These are phyloP conservation scores for Petunia axillaris DNA, from an alignment of 257 asterid species.

Conservation along the genomic window DNA sequence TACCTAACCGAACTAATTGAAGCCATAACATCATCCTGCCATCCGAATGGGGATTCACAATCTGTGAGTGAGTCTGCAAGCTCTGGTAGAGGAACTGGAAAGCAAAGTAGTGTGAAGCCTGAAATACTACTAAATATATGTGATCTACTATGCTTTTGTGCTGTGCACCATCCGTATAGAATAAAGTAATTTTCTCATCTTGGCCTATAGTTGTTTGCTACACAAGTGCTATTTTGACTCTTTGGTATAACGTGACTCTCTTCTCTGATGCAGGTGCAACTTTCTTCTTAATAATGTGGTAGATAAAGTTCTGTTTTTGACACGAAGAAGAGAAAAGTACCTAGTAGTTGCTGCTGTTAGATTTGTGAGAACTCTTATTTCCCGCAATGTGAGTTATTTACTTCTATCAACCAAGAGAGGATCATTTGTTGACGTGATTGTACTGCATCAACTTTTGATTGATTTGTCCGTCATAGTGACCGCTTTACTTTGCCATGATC, in stretches of 20 bases:
- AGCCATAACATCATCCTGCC: slow-evolving; percentile 76
- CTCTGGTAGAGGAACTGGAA: slow-evolving; percentile 50
- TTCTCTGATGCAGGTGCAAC: slow-evolving; percentile 65
- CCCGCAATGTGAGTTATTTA: slow-evolving; percentile 80
- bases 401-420: slow-evolving; percentile 6
- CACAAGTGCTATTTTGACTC: slow-evolving; percentile 3
- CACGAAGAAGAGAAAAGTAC: slow-evolving; percentile 86
- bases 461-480: neutral
- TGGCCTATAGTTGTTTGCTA: slow-evolving; percentile 4
- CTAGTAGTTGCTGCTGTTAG: slow-evolving; percentile 93
- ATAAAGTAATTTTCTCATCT: slow-evolving; percentile 67
- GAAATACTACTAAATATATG: slow-evolving; percentile 85
- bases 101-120: slow-evolving; percentile 63
- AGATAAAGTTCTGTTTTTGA: slow-evolving; percentile 82
- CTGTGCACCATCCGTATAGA: slow-evolving; percentile 88
- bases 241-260: slow-evolving; percentile 12
- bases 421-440: slow-evolving; percentile 16
- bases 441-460: neutral
- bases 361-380: slow-evolving; percentile 79
- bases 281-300: slow-evolving; percentile 85
- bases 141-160: slow-evolving; percentile 93
- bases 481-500: slow-evolving; percentile 5
- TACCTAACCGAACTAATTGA: slow-evolving; percentile 81
- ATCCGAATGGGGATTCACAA: slow-evolving; percentile 41
- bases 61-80: slow-evolving; percentile 44